These are phyloP conservation scores for Dalbergia cochinchinensis DNA, from an alignment of 306 rosid species.

Conservation along the genomic window DNA sequence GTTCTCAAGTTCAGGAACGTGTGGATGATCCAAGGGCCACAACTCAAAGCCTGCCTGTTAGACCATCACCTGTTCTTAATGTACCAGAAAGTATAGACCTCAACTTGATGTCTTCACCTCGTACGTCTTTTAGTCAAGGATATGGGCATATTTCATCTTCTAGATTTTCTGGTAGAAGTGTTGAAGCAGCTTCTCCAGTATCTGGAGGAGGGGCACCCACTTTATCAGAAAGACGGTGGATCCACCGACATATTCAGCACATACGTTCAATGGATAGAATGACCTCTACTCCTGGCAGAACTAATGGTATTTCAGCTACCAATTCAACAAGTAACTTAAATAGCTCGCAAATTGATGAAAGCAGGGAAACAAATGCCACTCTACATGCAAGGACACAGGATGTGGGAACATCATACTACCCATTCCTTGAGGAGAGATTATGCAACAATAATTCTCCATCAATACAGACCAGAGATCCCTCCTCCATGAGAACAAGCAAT, in stretches of 20 bases:
- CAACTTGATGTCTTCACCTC: slow-evolving; percentile 72
- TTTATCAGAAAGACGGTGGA: slow-evolving; percentile 76
- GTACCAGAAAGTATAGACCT: slow-evolving; percentile 78
- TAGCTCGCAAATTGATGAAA: slow-evolving; percentile 62
- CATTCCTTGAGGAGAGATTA: slow-evolving; percentile 74
- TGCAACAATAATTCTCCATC: slow-evolving; percentile 58
- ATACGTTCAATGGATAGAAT: slow-evolving; percentile 64
- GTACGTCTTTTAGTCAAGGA: slow-evolving; percentile 62
- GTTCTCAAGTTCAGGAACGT: slow-evolving; percentile 70
- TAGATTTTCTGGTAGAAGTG: slow-evolving; percentile 63
- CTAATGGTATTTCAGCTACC: slow-evolving; percentile 58
- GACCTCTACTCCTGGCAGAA: slow-evolving; percentile 55
- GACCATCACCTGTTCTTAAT: slow-evolving; percentile 57
- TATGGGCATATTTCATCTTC: slow-evolving; percentile 68
- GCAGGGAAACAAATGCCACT: slow-evolving; percentile 54
- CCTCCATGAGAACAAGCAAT: slow-evolving; percentile 55
- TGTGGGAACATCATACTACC: slow-evolving; percentile 61
- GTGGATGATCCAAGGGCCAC: slow-evolving; percentile 63
- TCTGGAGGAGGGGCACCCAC: slow-evolving; percentile 89
- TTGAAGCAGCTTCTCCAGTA: slow-evolving; percentile 67
- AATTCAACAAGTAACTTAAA: slow-evolving; percentile 49
- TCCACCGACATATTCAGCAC: slow-evolving; percentile 83
- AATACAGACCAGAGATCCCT: slow-evolving; percentile 55
- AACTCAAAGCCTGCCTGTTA: slow-evolving; percentile 55
- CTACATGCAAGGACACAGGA: slow-evolving; percentile 58